Evolutionary conservation across 83 land plant genomes (phyloP).

Genomic region (Isoetes engelmannii): DNA sequence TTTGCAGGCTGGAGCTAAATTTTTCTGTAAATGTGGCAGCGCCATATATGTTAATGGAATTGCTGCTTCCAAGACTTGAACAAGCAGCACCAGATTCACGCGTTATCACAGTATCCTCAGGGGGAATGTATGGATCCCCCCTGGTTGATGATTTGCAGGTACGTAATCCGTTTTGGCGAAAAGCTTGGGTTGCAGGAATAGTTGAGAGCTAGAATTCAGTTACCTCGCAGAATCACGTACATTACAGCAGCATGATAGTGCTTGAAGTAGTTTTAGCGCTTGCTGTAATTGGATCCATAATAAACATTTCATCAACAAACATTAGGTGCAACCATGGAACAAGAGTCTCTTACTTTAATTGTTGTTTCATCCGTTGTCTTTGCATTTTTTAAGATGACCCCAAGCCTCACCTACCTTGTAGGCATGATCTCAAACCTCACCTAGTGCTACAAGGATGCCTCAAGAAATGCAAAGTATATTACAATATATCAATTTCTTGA

Average conservation of each 20-base stretch:
- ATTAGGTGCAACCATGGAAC: too few species aligned
- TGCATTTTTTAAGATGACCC: too few species aligned
- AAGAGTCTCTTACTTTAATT: too few species aligned
- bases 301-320: neutral
- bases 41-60: slow-evolving; percentile 66
- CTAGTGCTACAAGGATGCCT: too few species aligned
- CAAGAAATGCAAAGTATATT: too few species aligned
- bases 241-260: neutral
- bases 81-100: slow-evolving; percentile 84
- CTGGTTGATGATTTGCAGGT: slow-evolving; percentile 73
- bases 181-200: too few species aligned
- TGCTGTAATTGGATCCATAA: neutral
- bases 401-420: too few species aligned
- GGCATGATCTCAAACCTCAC: too few species aligned
- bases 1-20: slow-evolving; percentile 67
- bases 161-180: neutral
- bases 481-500: too few species aligned
- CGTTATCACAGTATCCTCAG: slow-evolving; percentile 87
- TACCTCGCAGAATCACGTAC: too few species aligned
- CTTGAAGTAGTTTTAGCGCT: neutral
- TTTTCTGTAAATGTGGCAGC: slow-evolving; percentile 89
- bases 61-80: slow-evolving; percentile 69
- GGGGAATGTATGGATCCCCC: slow-evolving; percentile 78
- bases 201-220: too few species aligned
- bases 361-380: too few species aligned